These are phyloP conservation scores for Colletotrichum lini DNA, from an alignment of 2,329 filamentous ascomycete species.

Conservation along the genomic window DNA sequence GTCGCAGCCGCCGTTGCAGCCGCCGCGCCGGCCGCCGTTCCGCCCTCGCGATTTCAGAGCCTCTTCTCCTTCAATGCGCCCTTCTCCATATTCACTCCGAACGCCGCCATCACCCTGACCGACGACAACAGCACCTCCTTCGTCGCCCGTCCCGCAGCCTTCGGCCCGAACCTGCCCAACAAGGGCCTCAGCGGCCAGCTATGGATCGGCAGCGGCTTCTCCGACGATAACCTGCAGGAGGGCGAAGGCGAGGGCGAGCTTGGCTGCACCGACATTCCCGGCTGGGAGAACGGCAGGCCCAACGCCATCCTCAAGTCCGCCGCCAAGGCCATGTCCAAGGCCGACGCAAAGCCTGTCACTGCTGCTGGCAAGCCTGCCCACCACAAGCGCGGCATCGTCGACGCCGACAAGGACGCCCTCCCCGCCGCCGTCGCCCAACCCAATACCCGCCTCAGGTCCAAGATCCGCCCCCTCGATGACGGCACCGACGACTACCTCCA, in stretches of 20 bases:
- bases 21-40: slow-evolving; percentile 41
- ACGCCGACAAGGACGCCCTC: slow-evolving; percentile 48
- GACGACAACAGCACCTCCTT: slow-evolving; percentile 99
- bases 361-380: slow-evolving; percentile 51
- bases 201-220: slow-evolving; percentile 94
- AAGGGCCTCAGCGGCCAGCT: slow-evolving; percentile 89
- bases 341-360: slow-evolving; percentile 48
- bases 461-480: slow-evolving; percentile 61
- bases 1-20: slow-evolving; percentile 19
- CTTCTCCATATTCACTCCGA: slow-evolving; percentile 92
- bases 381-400: slow-evolving; percentile 52
- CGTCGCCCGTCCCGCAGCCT: slow-evolving; percentile 91
- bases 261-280: slow-evolving; percentile 94
- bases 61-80: slow-evolving; percentile 82
- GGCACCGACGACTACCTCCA: slow-evolving; percentile 90
- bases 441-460: slow-evolving; percentile 47
- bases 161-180: slow-evolving; percentile 83
- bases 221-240: slow-evolving; percentile 79
- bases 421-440: slow-evolving; percentile 47
- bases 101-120: slow-evolving; percentile 94
- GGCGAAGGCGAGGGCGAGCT: slow-evolving; percentile 84
- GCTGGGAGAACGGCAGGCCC: slow-evolving; percentile 79
- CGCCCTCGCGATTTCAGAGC: slow-evolving; percentile 64
- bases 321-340: slow-evolving; percentile 47
- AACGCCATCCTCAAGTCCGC: slow-evolving; percentile 60